Conservation (phyloP, 208 protist species). For the Trichomonas tenax region DNA sequence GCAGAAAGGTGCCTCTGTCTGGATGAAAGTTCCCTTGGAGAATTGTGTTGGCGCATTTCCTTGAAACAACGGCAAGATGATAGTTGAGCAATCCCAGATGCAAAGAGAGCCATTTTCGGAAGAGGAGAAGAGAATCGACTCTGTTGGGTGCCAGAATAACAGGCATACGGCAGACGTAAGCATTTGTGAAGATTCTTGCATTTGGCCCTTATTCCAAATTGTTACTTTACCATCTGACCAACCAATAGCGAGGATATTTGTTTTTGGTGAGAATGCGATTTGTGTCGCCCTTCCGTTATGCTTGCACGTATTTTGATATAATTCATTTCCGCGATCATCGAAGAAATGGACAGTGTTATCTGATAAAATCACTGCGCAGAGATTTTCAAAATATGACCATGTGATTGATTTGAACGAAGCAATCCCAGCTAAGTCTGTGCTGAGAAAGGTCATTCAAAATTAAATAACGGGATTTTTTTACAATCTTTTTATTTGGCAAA, state of each 20-base stretch:
- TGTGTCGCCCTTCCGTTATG: background rate
- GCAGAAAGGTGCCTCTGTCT: background rate
- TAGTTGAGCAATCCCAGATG: background rate
- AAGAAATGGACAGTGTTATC: background rate
- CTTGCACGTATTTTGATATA: background rate
- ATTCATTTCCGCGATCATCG: background rate
- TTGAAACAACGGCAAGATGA: background rate
- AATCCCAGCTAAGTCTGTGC: background rate
- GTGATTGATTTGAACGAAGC: background rate
- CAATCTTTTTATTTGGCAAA: too few species aligned
- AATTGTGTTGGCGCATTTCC: background rate
- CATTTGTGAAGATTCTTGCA: background rate
- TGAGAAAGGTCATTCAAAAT: background rate
- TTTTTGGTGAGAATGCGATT: background rate
- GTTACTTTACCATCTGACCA: background rate
- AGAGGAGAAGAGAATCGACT: background rate
- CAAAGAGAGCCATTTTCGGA: background rate
- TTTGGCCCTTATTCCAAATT: background rate
- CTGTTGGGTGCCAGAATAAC: background rate
- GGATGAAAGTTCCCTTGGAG: background rate
- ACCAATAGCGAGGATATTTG: background rate
- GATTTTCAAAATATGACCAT: background rate
- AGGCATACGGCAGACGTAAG: background rate
- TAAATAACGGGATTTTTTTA: background rate
- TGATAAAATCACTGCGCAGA: background rate